Evolutionary conservation across 2,329 filamentous ascomycete genomes (phyloP).

Genomic region (Aspergillus alliaceus): DNA sequence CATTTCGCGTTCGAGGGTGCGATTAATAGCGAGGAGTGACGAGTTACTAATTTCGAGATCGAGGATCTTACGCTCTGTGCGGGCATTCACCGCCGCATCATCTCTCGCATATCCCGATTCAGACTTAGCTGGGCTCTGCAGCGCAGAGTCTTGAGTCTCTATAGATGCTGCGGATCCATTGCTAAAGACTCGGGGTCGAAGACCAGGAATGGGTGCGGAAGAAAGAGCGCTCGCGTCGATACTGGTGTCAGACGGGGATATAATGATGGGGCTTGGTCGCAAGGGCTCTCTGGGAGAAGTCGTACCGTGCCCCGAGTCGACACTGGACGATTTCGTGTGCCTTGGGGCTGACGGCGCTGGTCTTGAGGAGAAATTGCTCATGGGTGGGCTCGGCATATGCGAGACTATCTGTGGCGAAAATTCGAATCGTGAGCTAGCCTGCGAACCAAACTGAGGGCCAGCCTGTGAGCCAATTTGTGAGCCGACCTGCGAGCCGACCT

Average conservation of each 20-base stretch:
- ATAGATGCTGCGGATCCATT: slow-evolving; percentile 32
- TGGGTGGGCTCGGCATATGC: slow-evolving; percentile 21
- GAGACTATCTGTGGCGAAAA: slow-evolving; percentile 17
- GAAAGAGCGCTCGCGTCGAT: slow-evolving; percentile 19
- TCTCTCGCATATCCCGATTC: slow-evolving; percentile 58
- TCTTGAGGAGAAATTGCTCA: slow-evolving; percentile 17
- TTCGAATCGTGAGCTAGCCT: slow-evolving; percentile 14
- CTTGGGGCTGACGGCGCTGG: slow-evolving; percentile 17
- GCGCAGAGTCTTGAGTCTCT: slow-evolving; percentile 48
- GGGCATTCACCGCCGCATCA: slow-evolving; percentile 81
- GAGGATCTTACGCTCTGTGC: slow-evolving; percentile 89
- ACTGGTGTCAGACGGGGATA: slow-evolving; percentile 25
- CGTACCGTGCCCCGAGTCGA: slow-evolving; percentile 28
- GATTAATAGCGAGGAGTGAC: slow-evolving; percentile 90
- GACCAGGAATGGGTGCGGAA: slow-evolving; percentile 27
- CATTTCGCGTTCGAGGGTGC: slow-evolving; percentile 85
- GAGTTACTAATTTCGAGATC: slow-evolving; percentile 97
- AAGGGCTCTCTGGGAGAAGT: slow-evolving; percentile 22
- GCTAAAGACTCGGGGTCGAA: slow-evolving; percentile 33
- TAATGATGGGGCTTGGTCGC: slow-evolving; percentile 32
- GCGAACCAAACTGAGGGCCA: slow-evolving; percentile 20
- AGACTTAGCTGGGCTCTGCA: slow-evolving; percentile 53
- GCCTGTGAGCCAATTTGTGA: slow-evolving; percentile 20
- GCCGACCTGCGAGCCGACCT: slow-evolving; percentile 14
- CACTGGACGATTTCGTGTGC: slow-evolving; percentile 35